Evolutionary conservation across 1,284 basidiomycete species (phyloP).

Genomic region (Pseudozyma tsukubaensis): DNA sequence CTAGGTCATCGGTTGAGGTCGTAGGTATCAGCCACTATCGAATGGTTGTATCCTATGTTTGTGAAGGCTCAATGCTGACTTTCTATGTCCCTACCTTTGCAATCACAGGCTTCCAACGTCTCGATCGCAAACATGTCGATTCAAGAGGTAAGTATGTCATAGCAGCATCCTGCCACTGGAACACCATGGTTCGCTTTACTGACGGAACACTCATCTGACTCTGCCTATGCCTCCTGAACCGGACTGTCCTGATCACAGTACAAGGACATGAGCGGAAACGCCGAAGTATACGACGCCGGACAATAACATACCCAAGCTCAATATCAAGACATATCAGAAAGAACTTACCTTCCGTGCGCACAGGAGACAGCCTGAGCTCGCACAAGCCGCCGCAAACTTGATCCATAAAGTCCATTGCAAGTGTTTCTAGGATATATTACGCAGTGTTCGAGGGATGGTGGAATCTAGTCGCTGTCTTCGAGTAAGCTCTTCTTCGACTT

Average conservation of each 20-base stretch:
- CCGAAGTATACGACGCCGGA: slow-evolving; percentile 51
- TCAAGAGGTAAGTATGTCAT: slow-evolving; percentile 33
- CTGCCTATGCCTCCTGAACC: neutral
- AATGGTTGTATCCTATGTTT: neutral
- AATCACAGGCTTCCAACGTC: slow-evolving; percentile 44
- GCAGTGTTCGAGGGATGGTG: neutral
- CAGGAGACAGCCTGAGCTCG: too few species aligned
- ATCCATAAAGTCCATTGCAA: neutral
- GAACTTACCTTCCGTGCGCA: too few species aligned
- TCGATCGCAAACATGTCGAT: slow-evolving; percentile 51
- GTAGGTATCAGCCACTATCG: slow-evolving; percentile 5
- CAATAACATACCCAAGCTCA: slow-evolving; percentile 22
- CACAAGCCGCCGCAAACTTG: too few species aligned
- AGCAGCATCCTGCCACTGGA: neutral
- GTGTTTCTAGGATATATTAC: neutral
- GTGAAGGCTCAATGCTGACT: neutral
- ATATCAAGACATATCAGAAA: neutral
- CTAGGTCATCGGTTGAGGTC: slow-evolving; percentile 40
- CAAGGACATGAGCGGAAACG: slow-evolving; percentile 51
- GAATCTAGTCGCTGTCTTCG: slow-evolving; percentile 48
- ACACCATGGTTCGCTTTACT: neutral
- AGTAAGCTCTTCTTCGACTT: slow-evolving; percentile 44
- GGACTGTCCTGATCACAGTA: slow-evolving; percentile 24
- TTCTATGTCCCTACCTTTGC: neutral
- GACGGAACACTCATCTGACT: neutral